phyloP scores from a whole-genome alignment of 345 rosid species.

The Citrus medica region DNA sequence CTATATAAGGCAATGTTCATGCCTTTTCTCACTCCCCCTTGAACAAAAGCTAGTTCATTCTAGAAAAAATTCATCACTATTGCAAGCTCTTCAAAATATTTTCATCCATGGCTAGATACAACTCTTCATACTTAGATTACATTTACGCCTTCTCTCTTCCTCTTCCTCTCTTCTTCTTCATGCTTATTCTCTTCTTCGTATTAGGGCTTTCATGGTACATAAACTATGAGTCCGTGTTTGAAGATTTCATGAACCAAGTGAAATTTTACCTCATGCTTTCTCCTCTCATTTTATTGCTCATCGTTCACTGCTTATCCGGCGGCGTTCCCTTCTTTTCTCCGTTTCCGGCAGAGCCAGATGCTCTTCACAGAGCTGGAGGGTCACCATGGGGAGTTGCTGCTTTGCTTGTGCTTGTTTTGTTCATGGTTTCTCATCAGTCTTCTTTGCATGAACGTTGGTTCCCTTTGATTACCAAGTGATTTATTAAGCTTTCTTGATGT shows the following conservation, averaged over 20 bases:
- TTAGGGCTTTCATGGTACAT: constrained; percentile 51
- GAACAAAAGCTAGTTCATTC: neutral
- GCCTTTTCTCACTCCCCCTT: neutral
- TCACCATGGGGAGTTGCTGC: constrained; percentile 60
- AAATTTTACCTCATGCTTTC: constrained; percentile 46
- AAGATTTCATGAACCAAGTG: constrained; percentile 37
- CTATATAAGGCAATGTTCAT: neutral
- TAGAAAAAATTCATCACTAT: neutral
- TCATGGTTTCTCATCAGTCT: constrained; percentile 56
- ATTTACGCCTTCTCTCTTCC: constrained; percentile 32
- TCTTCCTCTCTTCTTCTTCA: constrained; percentile 41
- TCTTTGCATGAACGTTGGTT: constrained; percentile 57
- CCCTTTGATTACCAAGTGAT: constrained; percentile 30
- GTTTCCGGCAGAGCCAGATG: constrained; percentile 31
- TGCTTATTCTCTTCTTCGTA: constrained; percentile 27
- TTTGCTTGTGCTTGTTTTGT: constrained; percentile 47
- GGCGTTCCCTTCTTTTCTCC: constrained; percentile 18
- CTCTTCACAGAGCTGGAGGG: constrained; percentile 54
- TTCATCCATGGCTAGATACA: constrained; percentile 28
- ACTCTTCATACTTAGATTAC: constrained; percentile 27
- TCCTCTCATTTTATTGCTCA: constrained; percentile 43
- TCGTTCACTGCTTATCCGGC: constrained; percentile 35
- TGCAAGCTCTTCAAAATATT: neutral
- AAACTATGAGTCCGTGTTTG: constrained; percentile 39
- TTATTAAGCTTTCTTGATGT: neutral